Base-by-base conservation (phyloP, 2,329 filamentous ascomycete genomes). In the Colletotrichum euphorbiae region DNA sequence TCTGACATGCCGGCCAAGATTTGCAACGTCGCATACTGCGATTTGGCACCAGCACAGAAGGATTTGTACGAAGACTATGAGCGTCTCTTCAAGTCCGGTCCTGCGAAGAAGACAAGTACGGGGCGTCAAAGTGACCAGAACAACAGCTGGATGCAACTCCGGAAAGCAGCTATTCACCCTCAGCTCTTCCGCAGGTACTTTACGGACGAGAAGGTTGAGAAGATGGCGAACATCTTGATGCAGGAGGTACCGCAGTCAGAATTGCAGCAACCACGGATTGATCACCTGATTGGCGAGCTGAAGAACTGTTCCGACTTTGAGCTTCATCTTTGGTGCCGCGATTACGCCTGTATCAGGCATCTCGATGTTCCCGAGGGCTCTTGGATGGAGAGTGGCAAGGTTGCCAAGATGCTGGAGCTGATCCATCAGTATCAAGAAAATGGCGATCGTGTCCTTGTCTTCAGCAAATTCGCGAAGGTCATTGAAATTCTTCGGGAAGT, bases 121-220 rank as follows among this genome's bases (percentile, higher is more conserved):
- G 82, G 80, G 0, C 80, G 83, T 6, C 78, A 81, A 50, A 86
- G 84, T 58, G 86, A 89, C 63, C 82, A 85, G 72, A 89, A 89
- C 71, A 92, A 94, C 73, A 87, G 91, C 28, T 91, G 97, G 83
- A 96, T 98, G 87, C 93, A 94, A 77, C 87, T 98, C 17, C 92
- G 95, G 50, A 95, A 98, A 77, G 93, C 95, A 3, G 93, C 96
- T 0, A 93, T 98, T 48, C 96, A 99, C 75, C 93, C 94, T 0
- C 86, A 98, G 60, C 87, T 99, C 9, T 96, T 97, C 79, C 88
- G 95, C 4, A 89, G 91, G 2, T 87, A 93, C 70, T 99, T 96
- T 77, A 88, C 87, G 11, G 90, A 98, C 74, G 83, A 86, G 36
- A 91, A 85, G 65, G 88, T 98, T 6, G 84, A 88, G 65, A 89